Evolutionary conservation across 371 early-diverging fungal species (phyloP).

Genomic region (Zychaea mexicana): DNA sequence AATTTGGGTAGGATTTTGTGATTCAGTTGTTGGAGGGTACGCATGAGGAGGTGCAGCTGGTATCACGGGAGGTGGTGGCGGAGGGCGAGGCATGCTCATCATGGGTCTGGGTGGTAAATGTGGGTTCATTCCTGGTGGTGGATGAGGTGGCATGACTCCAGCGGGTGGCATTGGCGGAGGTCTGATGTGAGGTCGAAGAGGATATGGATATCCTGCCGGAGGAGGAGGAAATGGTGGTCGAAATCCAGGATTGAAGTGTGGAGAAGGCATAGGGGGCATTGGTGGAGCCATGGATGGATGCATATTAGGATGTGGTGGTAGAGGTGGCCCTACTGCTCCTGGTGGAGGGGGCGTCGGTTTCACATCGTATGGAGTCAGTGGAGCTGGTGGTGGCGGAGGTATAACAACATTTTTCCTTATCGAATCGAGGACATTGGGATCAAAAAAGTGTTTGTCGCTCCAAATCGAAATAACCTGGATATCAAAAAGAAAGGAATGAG

Average conservation of each 20-base stretch:
- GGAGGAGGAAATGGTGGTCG: conserved; percentile 6
- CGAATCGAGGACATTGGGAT: conserved; percentile 30
- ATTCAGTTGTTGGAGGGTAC: conserved; percentile 9
- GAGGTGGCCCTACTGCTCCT: background rate
- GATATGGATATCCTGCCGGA: background rate
- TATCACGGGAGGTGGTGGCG: background rate
- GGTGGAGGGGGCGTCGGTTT: background rate
- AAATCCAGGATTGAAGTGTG: background rate
- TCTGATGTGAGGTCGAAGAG: background rate
- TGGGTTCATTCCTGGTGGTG: background rate
- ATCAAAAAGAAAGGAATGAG: background rate
- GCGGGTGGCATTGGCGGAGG: conserved; percentile 4
- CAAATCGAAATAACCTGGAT: conserved; percentile 59
- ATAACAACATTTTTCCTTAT: conserved; percentile 40
- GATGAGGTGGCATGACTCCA: background rate
- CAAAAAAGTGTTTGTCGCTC: conserved; percentile 54
- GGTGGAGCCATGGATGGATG: conserved; percentile 7
- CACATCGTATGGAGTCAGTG: conserved; percentile 5
- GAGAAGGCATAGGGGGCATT: background rate
- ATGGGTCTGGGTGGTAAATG: background rate
- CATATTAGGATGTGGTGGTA: background rate
- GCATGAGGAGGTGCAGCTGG: conserved; percentile 1
- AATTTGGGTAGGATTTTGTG: conserved; percentile 2
- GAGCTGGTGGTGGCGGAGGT: conserved; percentile 18
- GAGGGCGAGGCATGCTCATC: background rate